phyloP scores from a whole-genome alignment of 163 green algal genomes.

The Chlamydomonas reinhardtii region DNA sequence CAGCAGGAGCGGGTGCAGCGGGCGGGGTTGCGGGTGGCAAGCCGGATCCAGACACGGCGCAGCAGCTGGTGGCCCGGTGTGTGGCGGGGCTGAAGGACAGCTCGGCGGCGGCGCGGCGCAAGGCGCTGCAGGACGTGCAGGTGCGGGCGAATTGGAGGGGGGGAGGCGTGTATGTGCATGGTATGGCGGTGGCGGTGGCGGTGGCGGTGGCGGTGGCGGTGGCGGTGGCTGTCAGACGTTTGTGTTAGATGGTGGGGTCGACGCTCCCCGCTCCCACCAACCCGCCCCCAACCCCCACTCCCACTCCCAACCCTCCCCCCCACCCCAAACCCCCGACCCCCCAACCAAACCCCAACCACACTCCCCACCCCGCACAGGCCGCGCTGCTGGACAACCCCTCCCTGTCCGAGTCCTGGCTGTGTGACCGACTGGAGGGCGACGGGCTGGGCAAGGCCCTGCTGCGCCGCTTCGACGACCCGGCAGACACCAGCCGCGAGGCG shows the following conservation, averaged over 20 bases:
- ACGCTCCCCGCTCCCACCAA: no score
- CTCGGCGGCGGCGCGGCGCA: slow-evolving; percentile 16
- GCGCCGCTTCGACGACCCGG: slow-evolving; percentile 67
- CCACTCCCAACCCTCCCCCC: neutral
- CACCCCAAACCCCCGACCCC: neutral
- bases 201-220: no score
- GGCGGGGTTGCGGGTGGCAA: neutral
- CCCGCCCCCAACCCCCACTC: no score
- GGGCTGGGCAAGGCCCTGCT: slow-evolving; percentile 71
- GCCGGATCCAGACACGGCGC: slow-evolving; percentile 20
- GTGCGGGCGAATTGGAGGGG: no score
- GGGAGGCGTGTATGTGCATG: no score
- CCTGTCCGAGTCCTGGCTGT: slow-evolving; percentile 27
- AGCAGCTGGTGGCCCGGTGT: slow-evolving; percentile 40
- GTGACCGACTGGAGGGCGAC: slow-evolving; percentile 30
- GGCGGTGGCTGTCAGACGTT: no score
- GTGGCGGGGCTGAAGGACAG: slow-evolving; percentile 50
- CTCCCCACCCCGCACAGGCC: neutral
- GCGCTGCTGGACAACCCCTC: slow-evolving; percentile 24
- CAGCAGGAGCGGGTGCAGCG: neutral
- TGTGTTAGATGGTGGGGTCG: no score
- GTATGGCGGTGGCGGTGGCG: no score
- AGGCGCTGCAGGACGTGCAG: slow-evolving; percentile 46
- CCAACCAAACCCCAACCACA: neutral
- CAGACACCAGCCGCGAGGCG: slow-evolving; percentile 61